Conservation (phyloP, 148 eudicot genomes). For the Heliamphora exappendiculata region DNA sequence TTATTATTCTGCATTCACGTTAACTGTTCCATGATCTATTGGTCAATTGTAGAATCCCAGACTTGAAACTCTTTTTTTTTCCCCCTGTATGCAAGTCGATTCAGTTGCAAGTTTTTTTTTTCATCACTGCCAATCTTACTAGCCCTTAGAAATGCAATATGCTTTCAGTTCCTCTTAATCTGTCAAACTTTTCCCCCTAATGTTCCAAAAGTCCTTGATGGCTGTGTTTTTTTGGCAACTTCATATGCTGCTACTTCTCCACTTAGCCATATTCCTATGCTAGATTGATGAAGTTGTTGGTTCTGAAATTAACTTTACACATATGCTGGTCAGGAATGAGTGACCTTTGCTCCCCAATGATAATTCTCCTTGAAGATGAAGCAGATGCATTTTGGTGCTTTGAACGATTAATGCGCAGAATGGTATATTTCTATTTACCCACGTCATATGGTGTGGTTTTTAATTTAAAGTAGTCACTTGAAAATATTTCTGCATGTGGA, state of each 20-base stretch:
- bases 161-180: not conserved
- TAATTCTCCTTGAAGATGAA: conserved; percentile 81
- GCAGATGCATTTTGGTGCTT: conserved; percentile 99
- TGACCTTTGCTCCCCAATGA: conserved; percentile 97
- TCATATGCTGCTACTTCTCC: not conserved
- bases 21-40: not conserved
- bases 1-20: not conserved
- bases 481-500: not conserved
- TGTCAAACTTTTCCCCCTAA: not conserved
- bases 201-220: not conserved
- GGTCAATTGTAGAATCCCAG: not conserved
- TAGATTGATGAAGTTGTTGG: conserved; percentile 1
- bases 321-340: conserved; percentile 71
- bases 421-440: conserved; percentile 40
- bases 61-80: not conserved
- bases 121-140: not conserved
- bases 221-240: not conserved
- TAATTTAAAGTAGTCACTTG: not conserved
- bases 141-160: not conserved
- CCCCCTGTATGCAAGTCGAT: not conserved
- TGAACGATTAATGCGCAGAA: conserved; percentile 90
- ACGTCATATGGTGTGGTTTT: not conserved
- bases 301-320: conserved; percentile 13
- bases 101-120: not conserved
- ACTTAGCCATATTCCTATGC: not conserved